Evolutionary conservation across 164 flowering plant genomes (phyloP).

Genomic region (Taxillus chinensis): DNA sequence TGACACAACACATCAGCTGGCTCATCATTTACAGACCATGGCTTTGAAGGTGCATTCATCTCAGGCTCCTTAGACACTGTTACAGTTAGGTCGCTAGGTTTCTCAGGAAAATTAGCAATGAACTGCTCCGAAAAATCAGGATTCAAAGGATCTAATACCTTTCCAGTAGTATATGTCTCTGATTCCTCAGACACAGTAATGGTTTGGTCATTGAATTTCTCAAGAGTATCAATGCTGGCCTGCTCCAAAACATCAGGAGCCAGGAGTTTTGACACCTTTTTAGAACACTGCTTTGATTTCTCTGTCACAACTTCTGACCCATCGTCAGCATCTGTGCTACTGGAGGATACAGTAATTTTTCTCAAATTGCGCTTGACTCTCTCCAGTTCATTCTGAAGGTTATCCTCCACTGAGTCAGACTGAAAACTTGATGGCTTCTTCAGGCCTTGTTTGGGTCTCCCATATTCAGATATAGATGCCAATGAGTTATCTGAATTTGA

Average conservation of each 20-base stretch:
- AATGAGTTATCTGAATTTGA: conserved; percentile 32
- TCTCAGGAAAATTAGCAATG: conserved; percentile 8
- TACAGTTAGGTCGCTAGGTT: neutral
- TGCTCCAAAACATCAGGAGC: neutral
- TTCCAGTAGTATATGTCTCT: neutral
- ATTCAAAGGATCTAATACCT: conserved; percentile 2
- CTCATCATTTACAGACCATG: neutral
- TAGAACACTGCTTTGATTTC: conserved; percentile 11
- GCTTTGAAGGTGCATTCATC: neutral
- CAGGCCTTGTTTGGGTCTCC: conserved; percentile 23
- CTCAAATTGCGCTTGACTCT: conserved; percentile 34
- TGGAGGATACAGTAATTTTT: conserved; percentile 21
- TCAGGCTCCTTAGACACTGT: neutral
- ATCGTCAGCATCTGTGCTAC: conserved; percentile 6
- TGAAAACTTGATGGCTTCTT: conserved; percentile 17
- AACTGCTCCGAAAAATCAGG: conserved; percentile 15
- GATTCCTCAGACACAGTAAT: neutral
- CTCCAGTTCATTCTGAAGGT: conserved; percentile 33
- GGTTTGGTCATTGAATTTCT: neutral
- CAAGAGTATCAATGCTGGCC: neutral
- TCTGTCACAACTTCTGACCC: conserved; percentile 16
- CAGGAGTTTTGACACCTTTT: neutral
- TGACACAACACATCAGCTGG: neutral
- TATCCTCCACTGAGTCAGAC: conserved; percentile 20
- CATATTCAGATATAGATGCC: conserved; percentile 36